Base-by-base conservation (phyloP, 176 grass and related monocot genomes). In the Zizania latifolia region DNA sequence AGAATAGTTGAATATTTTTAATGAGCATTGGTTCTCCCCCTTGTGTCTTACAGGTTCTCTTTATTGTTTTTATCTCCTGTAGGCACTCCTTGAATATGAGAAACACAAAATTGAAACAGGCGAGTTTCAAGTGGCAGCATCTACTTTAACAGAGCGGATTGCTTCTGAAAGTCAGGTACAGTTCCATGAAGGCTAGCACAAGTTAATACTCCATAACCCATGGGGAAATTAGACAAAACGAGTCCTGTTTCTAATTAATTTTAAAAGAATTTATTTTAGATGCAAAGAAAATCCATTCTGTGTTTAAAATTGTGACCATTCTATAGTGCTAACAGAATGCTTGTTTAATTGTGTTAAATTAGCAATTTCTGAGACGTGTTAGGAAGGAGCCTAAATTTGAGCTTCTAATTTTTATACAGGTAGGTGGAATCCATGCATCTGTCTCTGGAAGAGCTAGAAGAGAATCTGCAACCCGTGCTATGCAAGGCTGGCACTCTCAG, bases 41-140 rank as follows among this genome's bases (percentile, higher is more conserved):
- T 4, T 39, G 38, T 68, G 50, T 43, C 24, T 9, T 81, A 41
- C 23, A 29, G 39, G 10, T 0, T 0, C 5, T 78, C 2, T 66
- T 83, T 36, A 65, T 78, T 69, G 14, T 45, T 56, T 75, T 75
- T 79, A 55, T 79, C 38, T 62, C n/a, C 9, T 82, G 36, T 68
- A 98, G 95, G 95, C 96, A 77, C 87, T 99, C 17, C 89, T 99
- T 89, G 96, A 99, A 82, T 99, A 99, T n/a, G 96, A 99, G 85
- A 99, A 95, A 62, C 70, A 95, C 71, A 99, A 99, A 90, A 90
- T 95, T 44, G 89, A 83, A 85, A 90, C 84, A 50, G 91, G 96
- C 54, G 75, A 92, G 64, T 84, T 99, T 51, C 87, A 99, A 76
- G 84, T 92, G 29, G 79, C 86, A 53, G 70, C 86, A 80, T 81